phyloP scores from a whole-genome alignment of 2,329 filamentous ascomycete species.

The Neoascochyta sp. region DNA sequence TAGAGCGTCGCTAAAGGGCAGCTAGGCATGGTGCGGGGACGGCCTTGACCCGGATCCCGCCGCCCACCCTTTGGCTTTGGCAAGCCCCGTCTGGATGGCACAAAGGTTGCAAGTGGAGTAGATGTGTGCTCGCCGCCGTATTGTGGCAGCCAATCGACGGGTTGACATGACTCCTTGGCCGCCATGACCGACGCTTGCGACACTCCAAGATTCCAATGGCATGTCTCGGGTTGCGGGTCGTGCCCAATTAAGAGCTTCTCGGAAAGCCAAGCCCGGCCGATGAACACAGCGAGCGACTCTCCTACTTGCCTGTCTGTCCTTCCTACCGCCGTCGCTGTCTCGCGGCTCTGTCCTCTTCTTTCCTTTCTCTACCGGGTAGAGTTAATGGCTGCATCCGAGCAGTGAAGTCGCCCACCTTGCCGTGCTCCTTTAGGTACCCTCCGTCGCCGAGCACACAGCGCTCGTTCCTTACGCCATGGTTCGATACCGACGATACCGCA shows the following conservation, averaged over 20 bases:
- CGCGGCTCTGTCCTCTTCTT: conserved; percentile 5
- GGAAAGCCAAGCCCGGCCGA: conserved; percentile 24
- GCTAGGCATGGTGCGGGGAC: too few species aligned
- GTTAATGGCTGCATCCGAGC: conserved; percentile 19
- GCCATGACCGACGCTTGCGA: too few species aligned
- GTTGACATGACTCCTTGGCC: too few species aligned
- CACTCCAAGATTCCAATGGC: conserved; percentile 3
- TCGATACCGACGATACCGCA: conserved; percentile 59
- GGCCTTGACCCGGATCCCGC: too few species aligned
- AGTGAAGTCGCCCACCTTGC: conserved; percentile 4
- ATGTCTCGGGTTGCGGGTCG: conserved; percentile 8
- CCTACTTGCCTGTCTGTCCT: conserved; percentile 12
- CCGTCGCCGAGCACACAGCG: conserved; percentile 4
- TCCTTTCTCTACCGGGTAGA: conserved; percentile 2
- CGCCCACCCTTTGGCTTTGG: too few species aligned
- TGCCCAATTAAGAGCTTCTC: conserved; percentile 12
- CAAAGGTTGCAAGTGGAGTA: conserved; percentile 1
- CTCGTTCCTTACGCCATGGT: conserved; percentile 44
- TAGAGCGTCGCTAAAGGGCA: too few species aligned
- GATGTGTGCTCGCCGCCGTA: not conserved
- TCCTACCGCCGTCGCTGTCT: conserved; percentile 3
- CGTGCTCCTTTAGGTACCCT: not conserved
- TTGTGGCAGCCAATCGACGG: not conserved
- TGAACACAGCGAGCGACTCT: conserved; percentile 12
- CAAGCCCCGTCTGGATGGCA: too few species aligned